These are phyloP conservation scores for Brassica hybrid DNA, from an alignment of 441 rosid genomes.

Conservation along the genomic window DNA sequence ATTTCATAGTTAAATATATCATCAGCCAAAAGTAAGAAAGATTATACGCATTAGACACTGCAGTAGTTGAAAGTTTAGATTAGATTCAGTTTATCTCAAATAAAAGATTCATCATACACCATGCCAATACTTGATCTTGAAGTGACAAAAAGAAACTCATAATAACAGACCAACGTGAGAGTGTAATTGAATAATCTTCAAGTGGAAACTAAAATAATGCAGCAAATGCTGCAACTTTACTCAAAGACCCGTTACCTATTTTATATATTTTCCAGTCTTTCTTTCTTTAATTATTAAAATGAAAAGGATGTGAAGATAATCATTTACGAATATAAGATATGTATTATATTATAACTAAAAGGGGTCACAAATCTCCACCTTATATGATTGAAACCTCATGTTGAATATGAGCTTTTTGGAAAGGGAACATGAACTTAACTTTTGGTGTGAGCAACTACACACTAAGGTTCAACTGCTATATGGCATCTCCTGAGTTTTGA, in stretches of 20 bases:
- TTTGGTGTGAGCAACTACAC: constrained; percentile 38
- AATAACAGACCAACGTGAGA: constrained; percentile 32
- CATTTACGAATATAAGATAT: constrained; percentile 18
- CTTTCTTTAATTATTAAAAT: constrained; percentile 10
- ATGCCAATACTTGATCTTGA: constrained; percentile 45
- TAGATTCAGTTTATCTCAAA: constrained; percentile 28
- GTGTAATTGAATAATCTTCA: constrained; percentile 43
- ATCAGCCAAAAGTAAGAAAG: constrained; percentile 35
- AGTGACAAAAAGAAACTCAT: constrained; percentile 47
- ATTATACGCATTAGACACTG: constrained; percentile 1
- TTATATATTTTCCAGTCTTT: constrained; percentile 19
- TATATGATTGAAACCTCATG: constrained; percentile 41
- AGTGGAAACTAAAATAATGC: constrained; percentile 43
- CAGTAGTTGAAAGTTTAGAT: constrained; percentile 24
- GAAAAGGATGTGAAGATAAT: constrained; percentile 51
- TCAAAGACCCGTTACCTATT: constrained; percentile 22
- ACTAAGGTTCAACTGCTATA: constrained; percentile 32
- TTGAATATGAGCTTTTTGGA: constrained; percentile 43
- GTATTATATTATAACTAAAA: constrained; percentile 22
- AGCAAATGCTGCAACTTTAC: constrained; percentile 43
- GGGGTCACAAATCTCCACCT: constrained; percentile 45
- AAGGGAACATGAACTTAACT: constrained; percentile 38
- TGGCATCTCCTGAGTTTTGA: constrained; percentile 8
- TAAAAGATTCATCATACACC: constrained; percentile 38
- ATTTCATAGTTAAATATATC: constrained; percentile 33